Conservation (phyloP, 768 basidiomycete genomes). For the Leccinellum luteum region DNA sequence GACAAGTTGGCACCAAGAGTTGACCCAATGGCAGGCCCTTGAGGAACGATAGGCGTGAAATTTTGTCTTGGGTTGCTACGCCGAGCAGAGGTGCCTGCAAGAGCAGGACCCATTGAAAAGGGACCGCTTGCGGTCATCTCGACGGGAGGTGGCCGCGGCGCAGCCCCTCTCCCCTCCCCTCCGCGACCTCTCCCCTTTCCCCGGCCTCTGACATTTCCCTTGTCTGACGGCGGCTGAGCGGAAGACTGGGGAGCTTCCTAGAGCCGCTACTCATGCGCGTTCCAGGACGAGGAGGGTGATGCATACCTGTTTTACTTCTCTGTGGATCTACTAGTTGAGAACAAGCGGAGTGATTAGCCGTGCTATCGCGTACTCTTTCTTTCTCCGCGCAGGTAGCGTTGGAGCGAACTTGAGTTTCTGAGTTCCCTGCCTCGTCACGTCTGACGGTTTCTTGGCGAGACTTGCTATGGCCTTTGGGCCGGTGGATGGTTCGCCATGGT, state of each 20-base stretch:
- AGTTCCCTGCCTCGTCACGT: conserved; percentile 71
- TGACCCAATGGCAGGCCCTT: conserved; percentile 35
- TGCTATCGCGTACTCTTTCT: conserved; percentile 66
- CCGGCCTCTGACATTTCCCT: conserved; percentile 45
- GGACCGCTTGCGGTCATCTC: conserved; percentile 88
- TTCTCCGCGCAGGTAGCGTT: conserved; percentile 68
- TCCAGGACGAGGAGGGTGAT: background rate
- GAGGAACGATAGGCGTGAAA: conserved; percentile 49
- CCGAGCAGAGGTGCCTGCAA: conserved; percentile 53
- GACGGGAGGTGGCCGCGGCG: conserved; percentile 45
- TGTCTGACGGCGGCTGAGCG: conserved; percentile 30
- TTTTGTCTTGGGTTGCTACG: conserved; percentile 54
- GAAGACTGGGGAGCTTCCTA: conserved; percentile 48
- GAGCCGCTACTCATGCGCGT: conserved; percentile 7
- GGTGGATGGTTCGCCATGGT: conserved; percentile 12
- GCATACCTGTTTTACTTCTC: conserved; percentile 65
- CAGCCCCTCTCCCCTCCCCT: conserved; percentile 47
- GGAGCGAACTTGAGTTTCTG: conserved; percentile 82
- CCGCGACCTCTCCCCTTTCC: conserved; percentile 53
- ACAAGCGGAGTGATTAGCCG: background rate
- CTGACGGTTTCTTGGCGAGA: conserved; percentile 66
- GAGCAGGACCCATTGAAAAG: conserved; percentile 81
- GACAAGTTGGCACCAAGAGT: conserved; percentile 50
- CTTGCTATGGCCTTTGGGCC: conserved; percentile 69
- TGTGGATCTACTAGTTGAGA: conserved; percentile 28